A percentile compares a stretch with the other conserved stretches of the same genome.
phyloP scores from a whole-genome alignment of 2,329 filamentous ascomycete species.

The Allantophomopsis lycopodina region DNA sequence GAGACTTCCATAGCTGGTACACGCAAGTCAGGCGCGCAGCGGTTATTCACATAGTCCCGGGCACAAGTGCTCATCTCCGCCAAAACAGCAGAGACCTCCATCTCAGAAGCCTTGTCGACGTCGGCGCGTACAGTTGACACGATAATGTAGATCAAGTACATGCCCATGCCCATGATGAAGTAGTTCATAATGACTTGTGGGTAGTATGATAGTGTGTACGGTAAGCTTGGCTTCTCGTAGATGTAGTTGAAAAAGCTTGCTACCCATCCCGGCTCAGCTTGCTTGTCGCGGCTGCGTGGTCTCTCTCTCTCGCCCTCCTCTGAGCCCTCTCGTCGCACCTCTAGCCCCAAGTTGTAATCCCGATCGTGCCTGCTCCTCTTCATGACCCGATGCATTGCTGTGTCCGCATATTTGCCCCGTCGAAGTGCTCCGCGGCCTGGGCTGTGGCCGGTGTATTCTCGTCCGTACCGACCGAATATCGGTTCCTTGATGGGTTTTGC shows the following conservation, averaged over 20 bases:
- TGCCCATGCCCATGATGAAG: constrained; percentile 28
- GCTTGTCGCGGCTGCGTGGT: constrained; percentile 20
- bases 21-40: constrained; percentile 52
- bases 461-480: constrained; percentile 26
- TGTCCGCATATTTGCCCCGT: constrained; percentile 31
- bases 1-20: constrained; percentile 59
- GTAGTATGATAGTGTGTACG: constrained; percentile 52
- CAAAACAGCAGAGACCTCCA: constrained; percentile 50
- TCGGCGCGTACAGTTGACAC: constrained; percentile 16
- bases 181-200: constrained; percentile 41
- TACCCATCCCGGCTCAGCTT: constrained; percentile 19
- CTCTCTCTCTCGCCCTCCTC: constrained; percentile 19
- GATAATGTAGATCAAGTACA: constrained; percentile 19
- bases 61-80: constrained; percentile 63
- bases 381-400: constrained; percentile 32
- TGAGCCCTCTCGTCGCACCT: constrained; percentile 19
- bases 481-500: constrained; percentile 28
- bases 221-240: constrained; percentile 49
- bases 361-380: constrained; percentile 29
- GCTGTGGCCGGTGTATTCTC: constrained; percentile 21
- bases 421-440: constrained; percentile 54
- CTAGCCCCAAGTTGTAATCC: constrained; percentile 21
- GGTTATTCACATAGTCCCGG: constrained; percentile 61
- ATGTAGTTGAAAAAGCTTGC: constrained; percentile 45
- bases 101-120: constrained; percentile 36